Base-by-base conservation (phyloP, 2,329 filamentous ascomycete species). In the Neonectria sp. region DNA sequence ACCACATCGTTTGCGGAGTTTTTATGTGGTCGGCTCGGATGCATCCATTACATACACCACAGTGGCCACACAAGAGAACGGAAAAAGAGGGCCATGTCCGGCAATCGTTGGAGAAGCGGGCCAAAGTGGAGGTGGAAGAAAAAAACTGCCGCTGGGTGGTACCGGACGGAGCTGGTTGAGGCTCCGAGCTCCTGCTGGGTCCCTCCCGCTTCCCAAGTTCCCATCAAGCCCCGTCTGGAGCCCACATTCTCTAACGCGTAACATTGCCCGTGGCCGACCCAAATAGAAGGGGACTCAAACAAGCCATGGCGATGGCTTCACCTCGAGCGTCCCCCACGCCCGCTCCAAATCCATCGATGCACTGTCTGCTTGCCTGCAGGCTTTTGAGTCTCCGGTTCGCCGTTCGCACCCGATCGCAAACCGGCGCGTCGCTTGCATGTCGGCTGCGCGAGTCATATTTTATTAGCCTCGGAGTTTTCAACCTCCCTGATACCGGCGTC, bases 91-190 rank as follows among this genome's bases (percentile, higher is more conserved):
- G 66, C 67, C 73, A 69, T 74, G 73, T 69, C 73, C 74, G 74
- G 74, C 74, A 76, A 75, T 76, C 74, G 74, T 75, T 76, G 70
- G 71, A 76, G 74, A 76, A 76, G 74, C 74, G 74, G 74, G 74
- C 73, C 74, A 74, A 62, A 35, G 67, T 69, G 67, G 67, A 69
- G 67, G 66, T 69, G 73, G 73, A 73, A 67, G 66, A 72, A 65
- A 48, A 68, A 75, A 73, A 76, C 74, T 76, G 71, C 74, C 74
- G 73, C 68, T 76, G 73, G 68, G 64, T 64, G 73, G 71, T 72
- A 67, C 72, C 68, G 62, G 63, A 67, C 45, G 69, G 63, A 73
- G 60, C 61, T 68, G 55, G 69, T 71, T 75, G 73, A 75, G 73
- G 69, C 68, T 70, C 71, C 72, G 60, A 73, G 67, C 60, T 62